Base-by-base conservation (phyloP, 768 basidiomycete species). In the Suillus clintonianus region DNA sequence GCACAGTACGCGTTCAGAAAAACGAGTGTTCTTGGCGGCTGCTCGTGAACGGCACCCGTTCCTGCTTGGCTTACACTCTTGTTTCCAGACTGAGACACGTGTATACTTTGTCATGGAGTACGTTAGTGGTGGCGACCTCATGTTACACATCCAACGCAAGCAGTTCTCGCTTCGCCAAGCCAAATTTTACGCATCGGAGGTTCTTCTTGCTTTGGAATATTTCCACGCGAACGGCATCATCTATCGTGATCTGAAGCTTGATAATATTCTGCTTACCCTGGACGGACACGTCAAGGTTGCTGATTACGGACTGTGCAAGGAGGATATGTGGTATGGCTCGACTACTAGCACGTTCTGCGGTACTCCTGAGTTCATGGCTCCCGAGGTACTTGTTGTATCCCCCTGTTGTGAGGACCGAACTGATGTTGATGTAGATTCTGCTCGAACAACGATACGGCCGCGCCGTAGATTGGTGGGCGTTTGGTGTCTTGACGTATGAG, bases 31-130 rank as follows among this genome's bases (percentile, higher is more conserved):
- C 81, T 80, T 99, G 63, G 90, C 97, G 15, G 97, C 97, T n/a
- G 97, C 97, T 5, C 86, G 91, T 65, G 95, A 99, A 75, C 88
- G 96, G 5, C 97, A 99, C 79, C 97, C 97, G 0, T 99, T 99
- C 87, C 79, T 99, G 47, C 89, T 99, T 66, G 94, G 91, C 14
- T 82, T 99, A 45, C 97, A 99, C 74, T 99, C 97, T 17, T 99
- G 97, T 82, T 99, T 99, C 88, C 97, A 99, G 80, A 99, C 97
- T 5, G 97, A 99, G 78, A 99, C 97, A 5, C 91, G 97, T 24
- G 91, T 99, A 59, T 99, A 99, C 82, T 99, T 99, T 74, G 97
- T 99, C 69, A 99, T 99, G 97, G 97, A 99, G 79, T 99, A 99
- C 78, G 92, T 99, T 66, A 95, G 94, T 71, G 97, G 97, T 64